Conservation (phyloP, 2,329 filamentous ascomycete species). For the Colletotrichum sp. region DNA sequence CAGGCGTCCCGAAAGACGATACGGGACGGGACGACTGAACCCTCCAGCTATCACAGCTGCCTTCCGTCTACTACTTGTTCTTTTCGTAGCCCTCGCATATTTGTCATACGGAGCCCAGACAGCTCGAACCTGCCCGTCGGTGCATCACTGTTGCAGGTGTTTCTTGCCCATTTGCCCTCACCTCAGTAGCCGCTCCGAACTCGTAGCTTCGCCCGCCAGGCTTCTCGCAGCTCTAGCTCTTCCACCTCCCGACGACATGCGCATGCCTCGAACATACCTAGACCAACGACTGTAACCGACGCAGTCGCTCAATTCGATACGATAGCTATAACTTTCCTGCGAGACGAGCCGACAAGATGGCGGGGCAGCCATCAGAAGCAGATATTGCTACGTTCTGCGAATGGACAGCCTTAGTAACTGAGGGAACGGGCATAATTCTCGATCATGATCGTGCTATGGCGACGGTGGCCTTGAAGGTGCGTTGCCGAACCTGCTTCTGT, state of each 20-base stretch:
- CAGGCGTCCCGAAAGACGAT: not conserved
- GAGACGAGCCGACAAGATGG: constrained; percentile 26
- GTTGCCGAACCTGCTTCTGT: not conserved
- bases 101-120: not conserved
- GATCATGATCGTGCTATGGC: constrained; percentile 43
- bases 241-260: not conserved
- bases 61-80: not conserved
- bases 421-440: constrained; percentile 33
- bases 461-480: constrained; percentile 46
- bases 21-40: not conserved
- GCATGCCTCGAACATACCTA: not conserved
- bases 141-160: not conserved
- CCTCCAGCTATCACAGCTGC: not conserved
- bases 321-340: not conserved
- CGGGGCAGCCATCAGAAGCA: constrained; percentile 38
- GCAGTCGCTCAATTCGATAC: not conserved
- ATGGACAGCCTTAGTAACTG: constrained; percentile 28
- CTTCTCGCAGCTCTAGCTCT: not conserved
- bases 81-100: not conserved
- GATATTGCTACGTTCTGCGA: constrained; percentile 47
- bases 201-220: constrained; percentile 7
- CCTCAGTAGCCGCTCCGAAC: not conserved
- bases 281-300: not conserved
- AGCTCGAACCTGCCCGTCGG: not conserved
- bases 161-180: not conserved